A percentile compares a stretch with the other conserved stretches of the same genome.
Conservation (phyloP, 768 basidiomycete genomes). For the Crassisporium funariophilum region DNA sequence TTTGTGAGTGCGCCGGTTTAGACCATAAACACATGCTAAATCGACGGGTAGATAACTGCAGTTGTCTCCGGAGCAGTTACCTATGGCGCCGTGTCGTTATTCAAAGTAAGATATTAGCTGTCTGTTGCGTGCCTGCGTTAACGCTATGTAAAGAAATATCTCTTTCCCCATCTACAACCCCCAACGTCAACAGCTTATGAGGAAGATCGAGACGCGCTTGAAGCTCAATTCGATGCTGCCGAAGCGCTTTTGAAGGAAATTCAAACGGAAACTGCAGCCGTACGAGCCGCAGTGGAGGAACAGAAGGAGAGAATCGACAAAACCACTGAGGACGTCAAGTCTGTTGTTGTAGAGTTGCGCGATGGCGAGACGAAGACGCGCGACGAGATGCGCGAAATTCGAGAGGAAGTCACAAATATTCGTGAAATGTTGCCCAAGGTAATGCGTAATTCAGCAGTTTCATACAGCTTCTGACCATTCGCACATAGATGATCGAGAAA, state of each 20-base stretch:
- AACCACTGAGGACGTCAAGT: conserved; percentile 71
- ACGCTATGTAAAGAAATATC: conserved; percentile 68
- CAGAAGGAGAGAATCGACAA: conserved; percentile 74
- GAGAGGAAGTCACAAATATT: conserved; percentile 88
- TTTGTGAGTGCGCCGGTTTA: conserved; percentile 62
- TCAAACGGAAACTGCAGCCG: conserved; percentile 71
- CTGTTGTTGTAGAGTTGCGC: conserved; percentile 71
- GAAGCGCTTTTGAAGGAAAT: conserved; percentile 82
- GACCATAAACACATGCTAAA: conserved; percentile 23
- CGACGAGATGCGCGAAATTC: conserved; percentile 89
- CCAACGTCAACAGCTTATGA: conserved; percentile 89
- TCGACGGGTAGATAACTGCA: conserved; percentile 74
- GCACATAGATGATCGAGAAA: conserved; percentile 86
- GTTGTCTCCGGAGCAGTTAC: conserved; percentile 85
- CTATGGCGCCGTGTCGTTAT: conserved; percentile 79
- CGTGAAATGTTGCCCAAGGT: conserved; percentile 95
- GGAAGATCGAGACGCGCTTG: conserved; percentile 80
- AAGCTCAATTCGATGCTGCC: conserved; percentile 88
- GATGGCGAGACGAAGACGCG: conserved; percentile 77
- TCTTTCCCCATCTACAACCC: conserved; percentile 88
- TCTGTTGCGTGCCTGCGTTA: neutral
- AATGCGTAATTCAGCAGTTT: neutral
- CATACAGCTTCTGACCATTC: neutral
- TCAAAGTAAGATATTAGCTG: conserved; percentile 54
- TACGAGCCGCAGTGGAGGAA: conserved; percentile 72